These are phyloP conservation scores for barrel medic (Medicago truncatula) DNA, from an alignment of 306 rosid species.

Conservation along the genomic window MtrunA17r5.0-ANR NC_053045.1:32485501-32486000, in stretches of 20 bases:
- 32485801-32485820: slow-evolving; percentile 45
- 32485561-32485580: slow-evolving; percentile 99
- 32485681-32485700: slow-evolving; percentile 84
- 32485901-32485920: slow-evolving; percentile 28
- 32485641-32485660: slow-evolving; percentile 94
- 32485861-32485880: slow-evolving; percentile 27
- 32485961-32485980: neutral
- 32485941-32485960: slow-evolving; percentile 15
- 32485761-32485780: slow-evolving; percentile 37
- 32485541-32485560: slow-evolving; percentile 85
- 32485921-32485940: neutral
- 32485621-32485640: slow-evolving; percentile 97
- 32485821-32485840: slow-evolving; percentile 15
- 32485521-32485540: slow-evolving; percentile 92
- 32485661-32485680: slow-evolving; percentile 91
- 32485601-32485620: slow-evolving; percentile 87
- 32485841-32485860: slow-evolving; percentile 28
- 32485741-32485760: slow-evolving; percentile 37
- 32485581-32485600: slow-evolving; percentile 89
- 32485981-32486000: neutral
- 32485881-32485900: slow-evolving; percentile 42
- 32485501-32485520: slow-evolving; percentile 92
- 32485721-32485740: slow-evolving; percentile 69
- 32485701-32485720: slow-evolving; percentile 71
- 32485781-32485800: slow-evolving; percentile 47